Evolutionary conservation across 164 flowering plant species (phyloP).

Genomic region (Echeveria elegans): DNA sequence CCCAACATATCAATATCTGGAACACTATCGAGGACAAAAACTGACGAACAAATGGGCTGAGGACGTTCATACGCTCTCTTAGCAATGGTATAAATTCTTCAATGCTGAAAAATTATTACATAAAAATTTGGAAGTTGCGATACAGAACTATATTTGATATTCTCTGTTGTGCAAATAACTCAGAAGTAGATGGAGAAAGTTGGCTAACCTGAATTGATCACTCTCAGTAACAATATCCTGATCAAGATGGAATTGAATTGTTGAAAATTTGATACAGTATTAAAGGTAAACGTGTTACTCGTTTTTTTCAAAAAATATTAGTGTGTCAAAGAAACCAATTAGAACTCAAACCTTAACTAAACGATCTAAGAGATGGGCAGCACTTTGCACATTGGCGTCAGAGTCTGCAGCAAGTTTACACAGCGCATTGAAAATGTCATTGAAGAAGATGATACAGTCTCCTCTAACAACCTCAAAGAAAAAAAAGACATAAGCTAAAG

Average conservation of each 20-base stretch:
- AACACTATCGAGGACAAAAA: constrained; percentile 95
- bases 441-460: constrained; percentile 86
- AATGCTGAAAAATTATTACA: constrained; percentile 42
- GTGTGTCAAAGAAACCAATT: not conserved
- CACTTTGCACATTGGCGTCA: constrained; percentile 96
- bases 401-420: constrained; percentile 96
- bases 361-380: constrained; percentile 93
- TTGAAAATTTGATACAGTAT: too few species aligned
- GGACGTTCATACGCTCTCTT: constrained; percentile 92
- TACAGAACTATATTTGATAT: not conserved
- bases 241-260: not conserved
- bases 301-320: not conserved
- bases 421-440: constrained; percentile 89
- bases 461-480: constrained; percentile 62
- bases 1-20: constrained; percentile 99
- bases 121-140: not conserved
- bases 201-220: constrained; percentile 85
- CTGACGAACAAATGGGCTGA: constrained; percentile 91
- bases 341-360: constrained; percentile 67
- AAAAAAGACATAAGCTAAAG: too few species aligned
- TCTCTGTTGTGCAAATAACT: not conserved
- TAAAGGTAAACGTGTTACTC: too few species aligned
- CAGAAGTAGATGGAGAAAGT: constrained; percentile 4
- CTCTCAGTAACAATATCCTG: constrained; percentile 99
- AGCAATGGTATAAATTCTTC: constrained; percentile 95